A percentile compares a stretch with the other conserved stretches of the same genome.
These are phyloP conservation scores for Ambrosia artemisiifolia DNA, from an alignment of 129 eudicot genomes.

Conservation along the genomic window DNA sequence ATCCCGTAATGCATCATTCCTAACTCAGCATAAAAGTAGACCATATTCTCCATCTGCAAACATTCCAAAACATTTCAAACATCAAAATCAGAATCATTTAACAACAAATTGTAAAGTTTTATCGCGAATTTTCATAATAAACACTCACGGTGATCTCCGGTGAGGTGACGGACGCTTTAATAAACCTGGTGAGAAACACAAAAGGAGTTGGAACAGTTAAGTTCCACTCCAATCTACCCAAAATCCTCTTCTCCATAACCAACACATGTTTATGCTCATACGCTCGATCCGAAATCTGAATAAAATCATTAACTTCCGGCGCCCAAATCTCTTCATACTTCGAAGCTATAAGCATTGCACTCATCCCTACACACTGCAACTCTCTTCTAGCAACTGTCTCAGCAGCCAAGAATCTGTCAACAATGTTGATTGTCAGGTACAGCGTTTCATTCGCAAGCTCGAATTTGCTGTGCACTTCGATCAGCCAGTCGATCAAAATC, in stretches of 20 bases:
- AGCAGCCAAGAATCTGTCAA: conserved; percentile 67
- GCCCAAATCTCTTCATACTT: conserved; percentile 22
- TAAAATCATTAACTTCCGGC: conserved; percentile 12
- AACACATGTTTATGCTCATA: conserved; percentile 28
- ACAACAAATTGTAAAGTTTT: not conserved
- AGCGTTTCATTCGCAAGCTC: conserved; percentile 73
- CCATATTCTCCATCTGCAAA: conserved; percentile 62
- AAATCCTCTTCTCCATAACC: conserved; percentile 60
- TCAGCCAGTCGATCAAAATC: conserved; percentile 77
- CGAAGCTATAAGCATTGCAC: conserved; percentile 41
- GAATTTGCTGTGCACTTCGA: conserved; percentile 75
- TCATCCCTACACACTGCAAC: conserved; percentile 70
- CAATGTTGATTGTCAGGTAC: conserved; percentile 74
- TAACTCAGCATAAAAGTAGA: conserved; percentile 63
- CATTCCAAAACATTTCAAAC: not conserved
- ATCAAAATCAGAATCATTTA: not conserved
- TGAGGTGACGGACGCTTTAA: conserved; percentile 55
- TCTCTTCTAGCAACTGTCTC: conserved; percentile 59
- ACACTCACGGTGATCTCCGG: conserved; percentile 28
- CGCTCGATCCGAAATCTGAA: conserved; percentile 20
- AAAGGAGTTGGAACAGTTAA: conserved; percentile 88
- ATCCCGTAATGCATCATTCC: conserved; percentile 72
- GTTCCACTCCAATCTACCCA: conserved; percentile 71
- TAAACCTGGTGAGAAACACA: conserved; percentile 67
- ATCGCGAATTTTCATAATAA: too few relatives aligned